Evolutionary conservation across 2,329 filamentous ascomycete genomes (phyloP).

Genomic region (Diplodia mutila): DNA sequence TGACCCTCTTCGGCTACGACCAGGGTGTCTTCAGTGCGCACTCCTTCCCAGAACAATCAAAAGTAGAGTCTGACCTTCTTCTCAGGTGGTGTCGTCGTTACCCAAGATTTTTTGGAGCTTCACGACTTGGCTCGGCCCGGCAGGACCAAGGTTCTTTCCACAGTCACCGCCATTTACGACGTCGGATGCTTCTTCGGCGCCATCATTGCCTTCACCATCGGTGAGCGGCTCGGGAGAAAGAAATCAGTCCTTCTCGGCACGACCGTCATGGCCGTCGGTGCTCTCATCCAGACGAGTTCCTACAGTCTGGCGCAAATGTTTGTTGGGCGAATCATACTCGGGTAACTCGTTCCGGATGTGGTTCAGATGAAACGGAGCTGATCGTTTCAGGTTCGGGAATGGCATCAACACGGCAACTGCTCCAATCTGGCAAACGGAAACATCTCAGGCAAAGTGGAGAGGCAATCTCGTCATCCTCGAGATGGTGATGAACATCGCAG

Average conservation of each 20-base stretch:
- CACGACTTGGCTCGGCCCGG: slow-evolving; percentile 47
- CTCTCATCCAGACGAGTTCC: slow-evolving; percentile 52
- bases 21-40: slow-evolving; percentile 58
- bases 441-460: slow-evolving; percentile 46
- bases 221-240: slow-evolving; percentile 55
- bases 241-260: slow-evolving; percentile 54
- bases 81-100: slow-evolving; percentile 58
- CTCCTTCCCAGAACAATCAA: neutral
- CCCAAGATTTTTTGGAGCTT: slow-evolving; percentile 55
- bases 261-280: slow-evolving; percentile 54
- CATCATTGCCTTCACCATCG: slow-evolving; percentile 52
- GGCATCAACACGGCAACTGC: slow-evolving; percentile 57
- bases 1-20: slow-evolving; percentile 53
- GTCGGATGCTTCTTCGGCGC: slow-evolving; percentile 64
- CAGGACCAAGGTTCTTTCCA: slow-evolving; percentile 47
- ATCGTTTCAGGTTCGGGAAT: slow-evolving; percentile 48
- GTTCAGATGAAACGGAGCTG: slow-evolving; percentile 34
- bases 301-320: slow-evolving; percentile 55
- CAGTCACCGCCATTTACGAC: slow-evolving; percentile 62
- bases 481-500: slow-evolving; percentile 56
- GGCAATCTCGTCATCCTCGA: slow-evolving; percentile 54
- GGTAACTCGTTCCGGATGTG: slow-evolving; percentile 42
- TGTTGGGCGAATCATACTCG: slow-evolving; percentile 41
- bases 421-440: slow-evolving; percentile 58
- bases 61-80: neutral